Base-by-base conservation (phyloP, 2,329 filamentous ascomycete genomes). In the Escovopsis sp. region DNA sequence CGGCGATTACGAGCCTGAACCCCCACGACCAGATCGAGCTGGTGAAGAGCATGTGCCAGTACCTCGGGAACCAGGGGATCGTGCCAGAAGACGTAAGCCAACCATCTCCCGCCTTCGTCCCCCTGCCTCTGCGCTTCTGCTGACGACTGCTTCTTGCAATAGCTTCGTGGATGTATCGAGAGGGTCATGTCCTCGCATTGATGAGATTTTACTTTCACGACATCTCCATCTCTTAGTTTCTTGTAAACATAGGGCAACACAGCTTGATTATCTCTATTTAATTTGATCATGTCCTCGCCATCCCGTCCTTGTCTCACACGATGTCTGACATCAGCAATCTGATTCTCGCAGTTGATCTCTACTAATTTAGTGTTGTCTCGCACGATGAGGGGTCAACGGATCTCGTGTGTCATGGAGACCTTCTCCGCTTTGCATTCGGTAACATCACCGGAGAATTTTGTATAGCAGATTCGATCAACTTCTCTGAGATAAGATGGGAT, bases 1-100 rank as follows among this genome's bases (percentile, higher is more conserved):
- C 79, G 11, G 89, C 85, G 39, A 94, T 98, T 51, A 93, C 80
- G 6, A 88, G 88, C n/a, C 65, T 98, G 51, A 80, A 78, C 1
- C 66, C 79, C 1, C 87, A 94, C 34, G 86, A 98, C 63, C 89
- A 98, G 63, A 70, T 94, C 47, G 89, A 95, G 62, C 67, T 85
- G 40, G 70, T 87, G 24, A 75, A 72, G 56, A 68, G 69, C 7
- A 76, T 83, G 57, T 67, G 69, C 43, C 72, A 72, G 49, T 80
- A 81, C 53, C 64, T 82, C 34, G 68, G 68, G 46, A 81, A 81
- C 54, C 78, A 82, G 58, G 76, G 73, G n/a, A 51, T 62, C 35
- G 48, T 63, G 38, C 46, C 58, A 30, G 51, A 55, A 36, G 50
- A 50, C 30, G 60, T 63, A 47, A 44, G 57, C 50, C 5, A 24